Percentiles rank a stretch among this genome's conserved stretches.
phyloP scores from a whole-genome alignment of 2,329 filamentous ascomycete species.

The Elsinoe australis region DNA sequence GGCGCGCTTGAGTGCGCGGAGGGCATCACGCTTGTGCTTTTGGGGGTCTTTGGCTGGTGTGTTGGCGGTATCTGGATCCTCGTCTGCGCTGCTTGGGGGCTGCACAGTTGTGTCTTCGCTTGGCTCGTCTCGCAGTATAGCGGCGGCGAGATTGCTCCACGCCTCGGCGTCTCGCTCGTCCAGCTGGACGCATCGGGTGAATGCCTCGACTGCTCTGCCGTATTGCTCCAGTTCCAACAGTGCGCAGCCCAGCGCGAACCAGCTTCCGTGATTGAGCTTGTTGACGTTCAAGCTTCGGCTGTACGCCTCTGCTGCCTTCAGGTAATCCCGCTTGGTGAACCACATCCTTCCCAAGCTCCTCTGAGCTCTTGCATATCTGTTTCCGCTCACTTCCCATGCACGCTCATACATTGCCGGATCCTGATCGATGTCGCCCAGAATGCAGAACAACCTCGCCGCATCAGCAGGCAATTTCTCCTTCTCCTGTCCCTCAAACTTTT shows the following conservation, averaged over 20 bases:
- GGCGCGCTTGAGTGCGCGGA: constrained; percentile 80
- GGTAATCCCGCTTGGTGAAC: constrained; percentile 57
- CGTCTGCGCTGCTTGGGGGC: constrained; percentile 25
- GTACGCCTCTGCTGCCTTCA: constrained; percentile 69
- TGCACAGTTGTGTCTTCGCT: constrained; percentile 14
- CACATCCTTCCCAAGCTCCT: constrained; percentile 76
- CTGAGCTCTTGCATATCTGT: constrained; percentile 79
- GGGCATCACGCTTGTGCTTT: constrained; percentile 62
- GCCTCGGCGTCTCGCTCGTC: constrained; percentile 86
- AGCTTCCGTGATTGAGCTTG: constrained; percentile 71
- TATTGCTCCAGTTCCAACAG: constrained; percentile 70
- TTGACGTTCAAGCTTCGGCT: constrained; percentile 68
- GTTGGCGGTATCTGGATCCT: too few species aligned
- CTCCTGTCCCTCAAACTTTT: constrained; percentile 59
- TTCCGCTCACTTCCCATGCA: constrained; percentile 77
- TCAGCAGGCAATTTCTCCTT: constrained; percentile 66
- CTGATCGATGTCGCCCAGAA: constrained; percentile 80
- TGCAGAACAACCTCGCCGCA: constrained; percentile 82
- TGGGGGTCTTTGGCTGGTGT: too few species aligned
- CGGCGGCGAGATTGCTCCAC: constrained; percentile 89
- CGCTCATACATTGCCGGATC: constrained; percentile 69
- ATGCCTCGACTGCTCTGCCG: constrained; percentile 72
- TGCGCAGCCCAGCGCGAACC: constrained; percentile 87
- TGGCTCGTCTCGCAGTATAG: constrained; percentile 48
- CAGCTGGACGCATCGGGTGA: constrained; percentile 70